Evolutionary conservation across 371 early-diverging fungal genomes (phyloP).

Genomic region (Rhizomucor pusillus): DNA sequence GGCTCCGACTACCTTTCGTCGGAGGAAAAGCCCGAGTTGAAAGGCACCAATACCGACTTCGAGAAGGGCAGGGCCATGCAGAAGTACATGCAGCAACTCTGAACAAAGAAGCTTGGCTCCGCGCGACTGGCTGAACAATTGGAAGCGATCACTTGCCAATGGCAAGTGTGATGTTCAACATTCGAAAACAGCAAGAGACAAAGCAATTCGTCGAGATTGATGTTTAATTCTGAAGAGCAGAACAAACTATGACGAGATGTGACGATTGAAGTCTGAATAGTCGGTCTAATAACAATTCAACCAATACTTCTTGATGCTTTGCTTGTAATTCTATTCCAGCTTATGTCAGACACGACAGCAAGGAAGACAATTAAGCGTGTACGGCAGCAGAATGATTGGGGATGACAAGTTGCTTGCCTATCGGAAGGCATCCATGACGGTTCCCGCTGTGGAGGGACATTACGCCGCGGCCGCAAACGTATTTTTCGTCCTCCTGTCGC

Average conservation of each 20-base stretch:
- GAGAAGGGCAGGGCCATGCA: not conserved
- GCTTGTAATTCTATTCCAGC: no score
- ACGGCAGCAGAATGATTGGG: not conserved
- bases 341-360: no score
- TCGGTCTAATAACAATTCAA: no score
- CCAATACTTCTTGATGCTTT: no score
- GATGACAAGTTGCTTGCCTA: not conserved
- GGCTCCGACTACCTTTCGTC: not conserved
- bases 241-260: no score
- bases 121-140: not conserved
- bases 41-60: not conserved
- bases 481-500: not conserved
- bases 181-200: no score
- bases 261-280: no score
- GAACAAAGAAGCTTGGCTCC: slow-evolving; percentile 2
- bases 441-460: not conserved
- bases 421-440: not conserved
- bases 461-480: slow-evolving; percentile 1
- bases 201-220: no score
- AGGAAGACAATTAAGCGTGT: not conserved
- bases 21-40: not conserved
- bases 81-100: slow-evolving; percentile 4
- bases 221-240: no score
- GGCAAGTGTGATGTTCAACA: no score
- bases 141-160: slow-evolving; percentile 8